Evolutionary conservation across 768 basidiomycete species (phyloP).

Genomic region (Fomitopsis pulvina): DNA sequence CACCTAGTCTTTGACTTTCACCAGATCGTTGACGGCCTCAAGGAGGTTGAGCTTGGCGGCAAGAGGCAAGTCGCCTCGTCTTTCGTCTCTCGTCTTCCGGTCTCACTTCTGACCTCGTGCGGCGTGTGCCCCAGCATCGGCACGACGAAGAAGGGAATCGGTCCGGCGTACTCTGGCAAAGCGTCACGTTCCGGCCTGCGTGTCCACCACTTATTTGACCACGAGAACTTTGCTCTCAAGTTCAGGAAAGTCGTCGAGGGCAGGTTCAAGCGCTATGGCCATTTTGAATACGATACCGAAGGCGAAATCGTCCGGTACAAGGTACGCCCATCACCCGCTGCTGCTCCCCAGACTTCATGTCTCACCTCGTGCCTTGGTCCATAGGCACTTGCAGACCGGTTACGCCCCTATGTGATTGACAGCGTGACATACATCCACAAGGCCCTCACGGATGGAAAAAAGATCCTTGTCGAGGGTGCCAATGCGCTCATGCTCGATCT

Average conservation of each 20-base stretch:
- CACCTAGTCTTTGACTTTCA: constrained; percentile 99
- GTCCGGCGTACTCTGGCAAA: constrained; percentile 97
- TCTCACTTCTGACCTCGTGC: not conserved
- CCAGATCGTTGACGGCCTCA: constrained; percentile 98
- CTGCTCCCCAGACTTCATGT: not conserved
- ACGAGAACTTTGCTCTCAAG: constrained; percentile 76
- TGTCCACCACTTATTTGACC: constrained; percentile 93
- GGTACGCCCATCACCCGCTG: constrained; percentile 32
- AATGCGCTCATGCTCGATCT: constrained; percentile 98
- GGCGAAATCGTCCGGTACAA: constrained; percentile 92
- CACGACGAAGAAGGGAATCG: constrained; percentile 97
- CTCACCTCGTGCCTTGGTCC: not conserved
- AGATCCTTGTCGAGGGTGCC: constrained; percentile 90
- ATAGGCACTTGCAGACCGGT: constrained; percentile 74
- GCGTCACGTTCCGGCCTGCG: constrained; percentile 94
- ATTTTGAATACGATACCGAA: constrained; percentile 98
- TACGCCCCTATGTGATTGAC: constrained; percentile 87
- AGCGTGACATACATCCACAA: constrained; percentile 80
- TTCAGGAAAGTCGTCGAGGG: constrained; percentile 96
- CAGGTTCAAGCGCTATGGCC: constrained; percentile 94
- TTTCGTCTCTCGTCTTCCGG: not conserved
- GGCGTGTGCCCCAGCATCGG: constrained; percentile 59
- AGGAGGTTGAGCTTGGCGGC: constrained; percentile 94
- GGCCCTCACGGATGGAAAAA: constrained; percentile 69
- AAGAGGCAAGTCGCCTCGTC: constrained; percentile 44